Percentiles rank a stretch among this genome's conserved stretches.
Evolutionary conservation across 768 basidiomycete species (phyloP).

Genomic region (Auriscalpium vulgare): DNA sequence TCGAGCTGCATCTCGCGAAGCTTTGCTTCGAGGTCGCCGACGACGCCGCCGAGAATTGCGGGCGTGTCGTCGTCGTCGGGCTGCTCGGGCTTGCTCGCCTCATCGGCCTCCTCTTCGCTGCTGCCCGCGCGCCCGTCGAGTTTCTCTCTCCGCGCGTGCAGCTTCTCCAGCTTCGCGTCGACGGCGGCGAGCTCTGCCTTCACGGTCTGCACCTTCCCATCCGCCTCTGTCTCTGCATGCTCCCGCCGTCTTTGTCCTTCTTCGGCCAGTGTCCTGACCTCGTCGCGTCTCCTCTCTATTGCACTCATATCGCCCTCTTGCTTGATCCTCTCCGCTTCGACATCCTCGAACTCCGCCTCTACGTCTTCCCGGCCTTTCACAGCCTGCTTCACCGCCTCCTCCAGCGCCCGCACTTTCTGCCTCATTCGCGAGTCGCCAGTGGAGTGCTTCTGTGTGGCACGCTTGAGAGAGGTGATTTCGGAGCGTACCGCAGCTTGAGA

Average conservation of each 20-base stretch:
- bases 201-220: slow-evolving; percentile 31
- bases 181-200: slow-evolving; percentile 34
- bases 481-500: slow-evolving; percentile 71
- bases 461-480: slow-evolving; percentile 79
- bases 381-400: slow-evolving; percentile 81
- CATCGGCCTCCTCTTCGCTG: not conserved
- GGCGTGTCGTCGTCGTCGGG: not conserved
- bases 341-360: slow-evolving; percentile 30
- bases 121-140: slow-evolving; percentile 35
- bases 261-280: slow-evolving; percentile 4
- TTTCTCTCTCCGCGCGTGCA: slow-evolving; percentile 57
- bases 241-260: slow-evolving; percentile 7
- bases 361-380: slow-evolving; percentile 37
- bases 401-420: slow-evolving; percentile 81
- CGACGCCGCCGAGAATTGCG: slow-evolving; percentile 19
- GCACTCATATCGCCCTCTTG: slow-evolving; percentile 8
- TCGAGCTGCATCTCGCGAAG: slow-evolving; percentile 52
- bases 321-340: slow-evolving; percentile 27
- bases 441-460: slow-evolving; percentile 73
- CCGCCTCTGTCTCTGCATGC: slow-evolving; percentile 37
- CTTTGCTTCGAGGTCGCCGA: slow-evolving; percentile 64
- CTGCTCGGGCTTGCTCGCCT: not conserved
- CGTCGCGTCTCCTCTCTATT: slow-evolving; percentile 24
- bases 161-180: slow-evolving; percentile 50
- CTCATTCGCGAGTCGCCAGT: slow-evolving; percentile 71